Evolutionary conservation across 495 filamentous ascomycete species (phyloP).

Genomic region (Neurospora africana): DNA sequence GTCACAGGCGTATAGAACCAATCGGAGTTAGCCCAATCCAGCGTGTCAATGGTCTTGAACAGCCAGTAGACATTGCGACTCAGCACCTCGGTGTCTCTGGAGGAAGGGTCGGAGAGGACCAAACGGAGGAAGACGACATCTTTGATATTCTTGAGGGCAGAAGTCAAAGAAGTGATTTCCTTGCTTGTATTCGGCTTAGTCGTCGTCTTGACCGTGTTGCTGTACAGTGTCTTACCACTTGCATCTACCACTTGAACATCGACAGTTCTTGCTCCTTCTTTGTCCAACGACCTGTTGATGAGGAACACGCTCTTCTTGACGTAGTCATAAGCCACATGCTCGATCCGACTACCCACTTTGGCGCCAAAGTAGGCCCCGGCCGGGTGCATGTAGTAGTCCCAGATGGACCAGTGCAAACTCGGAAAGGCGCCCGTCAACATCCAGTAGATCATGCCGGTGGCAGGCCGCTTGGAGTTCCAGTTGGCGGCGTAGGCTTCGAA

Average conservation of each 20-base stretch:
- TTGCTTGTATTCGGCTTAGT: conserved; percentile 31
- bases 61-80: conserved; percentile 59
- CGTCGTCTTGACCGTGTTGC: conserved; percentile 11
- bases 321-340: conserved; percentile 50
- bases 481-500: conserved; percentile 46
- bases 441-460: conserved; percentile 57
- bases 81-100: conserved; percentile 13
- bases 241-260: conserved; percentile 38
- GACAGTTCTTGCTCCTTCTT: conserved; percentile 32
- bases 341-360: conserved; percentile 40
- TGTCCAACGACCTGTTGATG: conserved; percentile 45
- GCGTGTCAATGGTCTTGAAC: conserved; percentile 32
- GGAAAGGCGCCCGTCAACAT: conserved; percentile 61
- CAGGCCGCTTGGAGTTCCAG: conserved; percentile 41
- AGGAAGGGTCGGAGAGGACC: conserved; percentile 27
- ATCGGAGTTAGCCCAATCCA: conserved; percentile 46
- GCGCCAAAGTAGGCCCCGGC: conserved; percentile 51
- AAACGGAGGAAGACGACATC: conserved; percentile 45
- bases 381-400: conserved; percentile 52
- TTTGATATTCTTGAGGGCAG: conserved; percentile 23
- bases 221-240: conserved; percentile 32
- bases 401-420: conserved; percentile 54
- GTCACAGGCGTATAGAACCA: conserved; percentile 52
- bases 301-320: conserved; percentile 33
- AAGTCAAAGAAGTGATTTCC: conserved; percentile 18